Conservation (phyloP, 129 eudicot species). For the Mikania micrantha region DNA sequence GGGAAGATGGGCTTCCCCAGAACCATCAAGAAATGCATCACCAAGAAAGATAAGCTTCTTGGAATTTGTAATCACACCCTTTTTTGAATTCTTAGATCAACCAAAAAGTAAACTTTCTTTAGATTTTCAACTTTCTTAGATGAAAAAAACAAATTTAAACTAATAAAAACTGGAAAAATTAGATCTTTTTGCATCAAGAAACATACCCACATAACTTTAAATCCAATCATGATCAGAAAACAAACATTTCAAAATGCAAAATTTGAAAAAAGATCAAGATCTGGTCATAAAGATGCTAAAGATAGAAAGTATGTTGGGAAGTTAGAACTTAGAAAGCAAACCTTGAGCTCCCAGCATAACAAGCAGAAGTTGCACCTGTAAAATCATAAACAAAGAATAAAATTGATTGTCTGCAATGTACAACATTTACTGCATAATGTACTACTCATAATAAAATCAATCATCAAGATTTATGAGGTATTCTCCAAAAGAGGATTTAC, state of each 20-base stretch:
- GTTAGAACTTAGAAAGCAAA: conserved; percentile 22
- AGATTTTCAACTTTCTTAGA: conserved; percentile 15
- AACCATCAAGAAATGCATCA: conserved; percentile 22
- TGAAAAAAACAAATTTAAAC: conserved; percentile 11
- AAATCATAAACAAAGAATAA: conserved; percentile 13
- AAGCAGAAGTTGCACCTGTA: conserved; percentile 52
- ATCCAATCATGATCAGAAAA: conserved; percentile 4
- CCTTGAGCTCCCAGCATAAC: conserved; percentile 56
- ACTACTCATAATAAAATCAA: no score
- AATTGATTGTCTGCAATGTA: background rate
- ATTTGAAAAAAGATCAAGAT: conserved; percentile 16
- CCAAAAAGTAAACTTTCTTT: conserved; percentile 21
- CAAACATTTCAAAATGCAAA: background rate
- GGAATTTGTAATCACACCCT: conserved; percentile 18
- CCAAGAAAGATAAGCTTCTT: conserved; percentile 30
- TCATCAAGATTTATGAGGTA: no score
- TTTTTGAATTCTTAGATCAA: conserved; percentile 20
- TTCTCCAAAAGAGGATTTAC: background rate
- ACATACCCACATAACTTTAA: conserved; percentile 21
- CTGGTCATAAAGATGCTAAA: conserved; percentile 20
- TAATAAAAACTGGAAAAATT: background rate
- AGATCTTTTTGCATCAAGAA: conserved; percentile 23
- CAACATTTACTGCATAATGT: background rate
- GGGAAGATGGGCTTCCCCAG: conserved; percentile 14
- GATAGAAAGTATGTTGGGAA: background rate